These are phyloP conservation scores for Pseudogymnoascus sp. DNA, from an alignment of 2,329 filamentous ascomycete species.

Conservation along the genomic window DNA sequence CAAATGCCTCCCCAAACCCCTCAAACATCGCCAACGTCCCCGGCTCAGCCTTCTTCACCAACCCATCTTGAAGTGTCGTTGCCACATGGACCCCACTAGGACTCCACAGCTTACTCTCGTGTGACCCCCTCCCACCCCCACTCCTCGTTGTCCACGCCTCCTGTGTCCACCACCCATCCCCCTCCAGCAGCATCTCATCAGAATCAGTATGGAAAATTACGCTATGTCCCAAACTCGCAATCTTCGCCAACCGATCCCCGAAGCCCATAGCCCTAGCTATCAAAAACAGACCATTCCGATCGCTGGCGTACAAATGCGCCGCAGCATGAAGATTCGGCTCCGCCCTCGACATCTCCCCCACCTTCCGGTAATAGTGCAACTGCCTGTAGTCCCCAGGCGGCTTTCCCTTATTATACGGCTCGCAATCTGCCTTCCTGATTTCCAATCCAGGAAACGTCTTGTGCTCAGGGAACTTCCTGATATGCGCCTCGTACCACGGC, in stretches of 20 bases:
- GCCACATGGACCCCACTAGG: conserved; percentile 37
- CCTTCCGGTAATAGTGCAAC: conserved; percentile 14
- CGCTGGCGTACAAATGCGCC: conserved; percentile 51
- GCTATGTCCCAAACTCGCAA: conserved; percentile 43
- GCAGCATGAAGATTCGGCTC: conserved; percentile 50
- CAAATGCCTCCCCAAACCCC: not conserved
- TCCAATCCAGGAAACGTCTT: conserved; percentile 33
- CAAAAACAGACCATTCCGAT: conserved; percentile 48
- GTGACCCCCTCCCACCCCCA: conserved; percentile 39
- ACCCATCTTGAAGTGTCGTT: conserved; percentile 44
- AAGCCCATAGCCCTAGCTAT: conserved; percentile 44
- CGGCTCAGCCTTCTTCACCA: conserved; percentile 30
- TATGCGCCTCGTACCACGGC: conserved; percentile 18
- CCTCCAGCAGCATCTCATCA: conserved; percentile 35
- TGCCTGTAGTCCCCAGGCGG: conserved; percentile 17
- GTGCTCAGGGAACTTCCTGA: conserved; percentile 13
- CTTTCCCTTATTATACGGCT: conserved; percentile 16
- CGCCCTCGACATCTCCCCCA: conserved; percentile 35
- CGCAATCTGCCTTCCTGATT: conserved; percentile 41
- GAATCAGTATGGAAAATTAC: conserved; percentile 42
- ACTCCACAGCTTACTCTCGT: conserved; percentile 42
- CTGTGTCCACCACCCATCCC: conserved; percentile 41
- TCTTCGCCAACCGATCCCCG: conserved; percentile 34
- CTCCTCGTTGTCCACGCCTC: conserved; percentile 42
- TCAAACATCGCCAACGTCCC: conserved; percentile 13